These are phyloP conservation scores for Nakaseomyces nivariensis DNA, from an alignment of 1,139 yeast genomes.

Conservation along the genomic window DNA sequence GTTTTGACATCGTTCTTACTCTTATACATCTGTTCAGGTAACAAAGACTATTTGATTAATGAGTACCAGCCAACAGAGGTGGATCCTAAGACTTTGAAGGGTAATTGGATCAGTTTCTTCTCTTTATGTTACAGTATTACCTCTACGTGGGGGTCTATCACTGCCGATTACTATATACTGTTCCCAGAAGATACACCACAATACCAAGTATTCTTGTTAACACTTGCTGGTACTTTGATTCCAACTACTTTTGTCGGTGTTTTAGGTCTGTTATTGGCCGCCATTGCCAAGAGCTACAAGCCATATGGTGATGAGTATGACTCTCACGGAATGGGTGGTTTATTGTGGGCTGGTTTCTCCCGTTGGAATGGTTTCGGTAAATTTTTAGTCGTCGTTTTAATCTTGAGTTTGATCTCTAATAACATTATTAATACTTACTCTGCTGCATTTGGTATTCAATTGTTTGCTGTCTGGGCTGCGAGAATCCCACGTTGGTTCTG, in stretches of 20 bases:
- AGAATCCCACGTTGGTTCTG: constrained; percentile 72
- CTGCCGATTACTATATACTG: constrained; percentile 75
- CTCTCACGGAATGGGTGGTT: constrained; percentile 66
- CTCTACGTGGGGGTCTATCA: constrained; percentile 83
- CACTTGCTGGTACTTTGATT: constrained; percentile 57
- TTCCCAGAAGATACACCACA: constrained; percentile 69
- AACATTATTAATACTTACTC: constrained; percentile 77
- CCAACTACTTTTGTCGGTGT: constrained; percentile 77
- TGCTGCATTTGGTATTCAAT: constrained; percentile 70
- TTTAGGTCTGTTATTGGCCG: constrained; percentile 60
- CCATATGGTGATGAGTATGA: constrained; percentile 55
- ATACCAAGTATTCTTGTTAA: constrained; percentile 44
- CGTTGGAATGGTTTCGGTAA: constrained; percentile 78
- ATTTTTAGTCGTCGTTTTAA: constrained; percentile 57
- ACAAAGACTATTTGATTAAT: constrained; percentile 34
- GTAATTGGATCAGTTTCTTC: constrained; percentile 66
- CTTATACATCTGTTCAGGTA: constrained; percentile 57
- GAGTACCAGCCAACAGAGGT: constrained; percentile 28
- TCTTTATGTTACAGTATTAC: constrained; percentile 71
- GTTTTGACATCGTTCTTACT: constrained; percentile 59
- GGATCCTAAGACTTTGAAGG: constrained; percentile 39
- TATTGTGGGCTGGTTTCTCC: constrained; percentile 54
- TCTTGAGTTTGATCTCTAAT: constrained; percentile 69
- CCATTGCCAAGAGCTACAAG: constrained; percentile 52
- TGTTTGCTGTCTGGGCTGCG: constrained; percentile 53